Percentiles rank a stretch among this genome's conserved stretches.
Conservation (phyloP, 768 basidiomycete species). For the Strobilomyces confusus region DNA sequence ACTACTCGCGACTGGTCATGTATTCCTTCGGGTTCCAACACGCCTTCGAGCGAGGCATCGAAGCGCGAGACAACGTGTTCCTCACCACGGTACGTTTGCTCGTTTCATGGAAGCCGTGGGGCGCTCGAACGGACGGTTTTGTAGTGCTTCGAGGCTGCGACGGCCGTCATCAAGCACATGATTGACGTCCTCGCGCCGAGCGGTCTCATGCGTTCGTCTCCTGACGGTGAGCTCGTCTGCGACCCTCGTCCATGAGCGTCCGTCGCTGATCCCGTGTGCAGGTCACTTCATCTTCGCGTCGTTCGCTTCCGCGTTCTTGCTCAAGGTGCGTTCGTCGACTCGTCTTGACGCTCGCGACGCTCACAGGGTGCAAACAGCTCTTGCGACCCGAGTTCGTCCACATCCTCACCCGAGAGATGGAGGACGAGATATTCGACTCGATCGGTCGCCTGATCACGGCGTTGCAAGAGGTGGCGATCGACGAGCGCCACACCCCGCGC, state of each 20-base stretch:
- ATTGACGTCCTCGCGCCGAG: slow-evolving; percentile 61
- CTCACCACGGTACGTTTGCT: slow-evolving; percentile 55
- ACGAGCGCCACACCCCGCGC: slow-evolving; percentile 76
- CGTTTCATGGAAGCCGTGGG: neutral
- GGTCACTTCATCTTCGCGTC: slow-evolving; percentile 77
- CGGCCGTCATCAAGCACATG: slow-evolving; percentile 60
- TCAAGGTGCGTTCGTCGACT: slow-evolving; percentile 50
- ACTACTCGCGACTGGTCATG: slow-evolving; percentile 79
- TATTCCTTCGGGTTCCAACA: slow-evolving; percentile 86
- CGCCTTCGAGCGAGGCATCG: slow-evolving; percentile 68
- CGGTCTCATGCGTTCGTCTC: slow-evolving; percentile 74
- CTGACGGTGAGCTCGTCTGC: slow-evolving; percentile 52
- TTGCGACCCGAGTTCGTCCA: slow-evolving; percentile 71
- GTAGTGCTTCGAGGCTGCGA: slow-evolving; percentile 67
- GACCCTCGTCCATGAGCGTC: neutral
- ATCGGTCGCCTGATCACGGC: slow-evolving; percentile 72
- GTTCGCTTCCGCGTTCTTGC: slow-evolving; percentile 79
- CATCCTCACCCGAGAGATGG: slow-evolving; percentile 53
- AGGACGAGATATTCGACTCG: slow-evolving; percentile 66
- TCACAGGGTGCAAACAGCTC: slow-evolving; percentile 38
- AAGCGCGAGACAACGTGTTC: slow-evolving; percentile 58
- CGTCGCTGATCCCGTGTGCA: slow-evolving; percentile 18
- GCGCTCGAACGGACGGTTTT: neutral
- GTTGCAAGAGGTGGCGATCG: slow-evolving; percentile 70
- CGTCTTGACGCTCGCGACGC: neutral